A percentile compares a stretch with the other conserved stretches of the same genome.
phyloP scores from a whole-genome alignment of 2,329 filamentous ascomycete genomes.

The Microthyrium microscopicum region DNA sequence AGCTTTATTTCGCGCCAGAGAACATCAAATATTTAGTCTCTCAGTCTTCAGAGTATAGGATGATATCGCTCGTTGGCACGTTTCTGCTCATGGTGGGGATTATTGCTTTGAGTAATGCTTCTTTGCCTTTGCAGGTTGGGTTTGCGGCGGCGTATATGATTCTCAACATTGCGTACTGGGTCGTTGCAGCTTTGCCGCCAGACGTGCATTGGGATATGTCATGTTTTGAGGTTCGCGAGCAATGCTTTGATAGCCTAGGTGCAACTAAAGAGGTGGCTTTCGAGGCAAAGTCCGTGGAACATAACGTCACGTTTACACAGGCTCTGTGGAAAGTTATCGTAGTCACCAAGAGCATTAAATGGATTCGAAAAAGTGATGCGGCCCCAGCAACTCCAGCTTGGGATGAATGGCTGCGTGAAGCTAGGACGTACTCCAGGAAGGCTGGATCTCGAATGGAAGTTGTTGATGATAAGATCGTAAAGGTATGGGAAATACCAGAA shows the following conservation, averaged over 20 bases:
- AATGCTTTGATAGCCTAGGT: conserved; percentile 19
- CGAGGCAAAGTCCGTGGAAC: not conserved
- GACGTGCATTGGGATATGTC: conserved; percentile 32
- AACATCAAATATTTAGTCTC: conserved; percentile 29
- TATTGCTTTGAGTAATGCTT: conserved; percentile 32
- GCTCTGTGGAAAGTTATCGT: conserved; percentile 33
- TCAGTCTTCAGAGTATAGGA: conserved; percentile 24
- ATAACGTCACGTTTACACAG: conserved; percentile 25
- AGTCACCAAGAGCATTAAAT: conserved; percentile 25
- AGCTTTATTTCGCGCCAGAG: conserved; percentile 35
- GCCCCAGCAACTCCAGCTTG: conserved; percentile 26
- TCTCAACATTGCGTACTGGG: conserved; percentile 33
- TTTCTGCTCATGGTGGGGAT: conserved; percentile 36
- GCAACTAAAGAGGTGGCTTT: not conserved
- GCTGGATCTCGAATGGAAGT: too few species aligned
- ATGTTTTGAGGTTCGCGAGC: conserved; percentile 24
- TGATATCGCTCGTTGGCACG: conserved; percentile 31
- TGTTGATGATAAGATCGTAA: not conserved
- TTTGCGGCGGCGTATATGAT: conserved; percentile 34
- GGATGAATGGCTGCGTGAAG: conserved; percentile 24
- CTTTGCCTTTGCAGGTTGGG: conserved; percentile 28
- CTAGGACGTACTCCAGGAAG: conserved; percentile 9
- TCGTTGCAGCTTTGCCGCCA: conserved; percentile 30
- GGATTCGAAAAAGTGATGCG: conserved; percentile 24
- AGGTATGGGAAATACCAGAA: not conserved